Base-by-base conservation (phyloP, 2,329 filamentous ascomycete genomes). In the Trichocomaceae sp. region DNA sequence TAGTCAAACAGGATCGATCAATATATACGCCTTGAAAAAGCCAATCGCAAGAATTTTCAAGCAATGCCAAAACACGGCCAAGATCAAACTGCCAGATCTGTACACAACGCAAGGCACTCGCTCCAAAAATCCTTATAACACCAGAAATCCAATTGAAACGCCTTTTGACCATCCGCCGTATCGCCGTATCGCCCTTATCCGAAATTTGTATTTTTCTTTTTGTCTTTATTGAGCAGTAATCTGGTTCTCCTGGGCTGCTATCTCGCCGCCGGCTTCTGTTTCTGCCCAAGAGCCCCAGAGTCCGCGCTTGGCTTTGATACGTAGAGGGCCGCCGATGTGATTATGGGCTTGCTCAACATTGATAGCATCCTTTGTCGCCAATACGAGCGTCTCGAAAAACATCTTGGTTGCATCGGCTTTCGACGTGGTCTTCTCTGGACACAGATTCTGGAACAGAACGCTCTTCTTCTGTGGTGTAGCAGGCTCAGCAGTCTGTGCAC, bases 251-350 rank as follows among this genome's bases (percentile, higher is more conserved):
- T 73, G 70, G 54, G 62, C 63, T 47, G 68, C 69, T 48, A 73
- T 66, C 57, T 77, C 77, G 46, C 76, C 78, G 33, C 73, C 74
- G 47, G 77, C 76, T 49, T 75, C 73, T 57, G 77, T 78, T 77
- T 97, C 93, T 0, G 93, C 93, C 93, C 93, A 99, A 37, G 86
- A 84, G 51, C 92, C 93, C 92, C 93, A 99, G 2, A 99, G 84
- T n/a, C 89, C 92, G 63, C 89, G 83, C 81, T 99, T 99, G 57
- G 87, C 90, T 61, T 90, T 81, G 56, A 99, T 87, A 56, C 86
- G 81, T 65, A 99, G 89, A 13, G 86, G 82, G 2, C 85, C 87
- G 49, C 91, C 91, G 23, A 97, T 81, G 37, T 79, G 66, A 13
- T 81, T 81, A 58, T 85, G 77, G 48, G 82, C 81, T 72, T 99